Base-by-base conservation (phyloP, 345 rosid species). In the Citrus reticulata region DNA sequence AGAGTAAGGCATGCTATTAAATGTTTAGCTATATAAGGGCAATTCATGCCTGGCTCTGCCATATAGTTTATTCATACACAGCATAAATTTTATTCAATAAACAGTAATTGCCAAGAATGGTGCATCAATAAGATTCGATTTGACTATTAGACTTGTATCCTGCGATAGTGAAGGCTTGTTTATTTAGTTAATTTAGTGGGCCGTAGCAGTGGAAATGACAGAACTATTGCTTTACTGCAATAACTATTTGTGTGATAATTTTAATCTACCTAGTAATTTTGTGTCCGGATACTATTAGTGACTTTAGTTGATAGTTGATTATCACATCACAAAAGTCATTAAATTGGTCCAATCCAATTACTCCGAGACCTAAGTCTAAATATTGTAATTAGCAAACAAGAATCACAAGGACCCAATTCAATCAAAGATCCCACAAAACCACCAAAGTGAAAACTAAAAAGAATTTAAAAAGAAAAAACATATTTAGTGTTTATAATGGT, bases 41-140 rank as follows among this genome's bases (percentile, higher is more conserved):
- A 49, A 2, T 11, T 29, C 59, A 63, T 29, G 19, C 24, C 60
- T 70, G 37, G 40, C 40, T 2, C 46, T 63, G 7, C 70, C 62
- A 27, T 19, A 29, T 74, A 62, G 20, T 75, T 42, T 61, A 60
- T 39, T 74, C 8, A 2, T 7, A 58, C 6, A 6, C 3, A 11
- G 6, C 40, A 6, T 64, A 19, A 32, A 2, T 11, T 7, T 13
- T 22, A 14, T n/a, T 40, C 63, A 63, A 11, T 4, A 40, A 57
- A 55, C 35, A 58, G 24, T 35, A 59, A 39, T 27, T 24, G 35
- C 55, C 22, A 39, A 39, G 55, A n/a, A 63, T 63, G 27, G 2
- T 51, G 1, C 58, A 17, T 54, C 13, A 14, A 29, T 64, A 14
- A 75, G 78, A 75, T 75, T 75, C 78, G 32, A 32, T 75, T 64